These are phyloP conservation scores for Pyrenochaeta sp. DNA, from an alignment of 2,329 filamentous ascomycete species.

Conservation along the genomic window DNA sequence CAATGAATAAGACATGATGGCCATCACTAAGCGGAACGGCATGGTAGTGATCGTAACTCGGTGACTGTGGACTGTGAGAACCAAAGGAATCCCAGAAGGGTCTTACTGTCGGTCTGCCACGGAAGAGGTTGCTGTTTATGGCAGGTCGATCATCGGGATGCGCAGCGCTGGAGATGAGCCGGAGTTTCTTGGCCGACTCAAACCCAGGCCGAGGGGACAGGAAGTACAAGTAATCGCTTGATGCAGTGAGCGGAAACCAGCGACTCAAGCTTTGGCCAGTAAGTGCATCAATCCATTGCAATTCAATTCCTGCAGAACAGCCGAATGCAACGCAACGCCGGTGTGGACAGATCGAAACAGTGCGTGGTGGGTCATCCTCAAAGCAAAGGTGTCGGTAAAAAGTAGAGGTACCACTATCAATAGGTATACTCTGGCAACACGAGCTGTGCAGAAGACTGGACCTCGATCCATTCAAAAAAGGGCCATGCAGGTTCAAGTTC, in stretches of 20 bases:
- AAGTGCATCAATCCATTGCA: constrained; percentile 66
- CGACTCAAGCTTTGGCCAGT: constrained; percentile 61
- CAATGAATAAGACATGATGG: constrained; percentile 70
- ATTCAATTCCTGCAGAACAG: constrained; percentile 68
- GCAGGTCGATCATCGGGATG: constrained; percentile 49
- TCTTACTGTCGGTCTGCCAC: constrained; percentile 20
- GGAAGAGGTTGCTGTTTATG: constrained; percentile 35
- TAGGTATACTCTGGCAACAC: constrained; percentile 26
- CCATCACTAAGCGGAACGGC: constrained; percentile 72
- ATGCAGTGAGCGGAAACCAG: constrained; percentile 64
- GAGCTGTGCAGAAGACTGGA: neutral
- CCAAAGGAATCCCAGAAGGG: constrained; percentile 34
- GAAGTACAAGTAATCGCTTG: constrained; percentile 68
- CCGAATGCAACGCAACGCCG: constrained; percentile 72
- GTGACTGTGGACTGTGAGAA: constrained; percentile 9
- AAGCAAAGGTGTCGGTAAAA: constrained; percentile 65
- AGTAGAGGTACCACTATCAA: constrained; percentile 46
- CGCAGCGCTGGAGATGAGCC: constrained; percentile 69
- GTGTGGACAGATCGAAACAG: constrained; percentile 71
- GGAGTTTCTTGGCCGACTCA: constrained; percentile 65
- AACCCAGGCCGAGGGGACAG: constrained; percentile 62
- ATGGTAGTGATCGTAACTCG: constrained; percentile 65
- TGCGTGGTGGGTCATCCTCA: constrained; percentile 69
- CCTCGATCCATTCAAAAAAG: neutral
- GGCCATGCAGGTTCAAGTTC: constrained; percentile 36